Conservation (phyloP, 225 moss, liverwort and hornwort genomes). For the Straminergon stramineum region DNA sequence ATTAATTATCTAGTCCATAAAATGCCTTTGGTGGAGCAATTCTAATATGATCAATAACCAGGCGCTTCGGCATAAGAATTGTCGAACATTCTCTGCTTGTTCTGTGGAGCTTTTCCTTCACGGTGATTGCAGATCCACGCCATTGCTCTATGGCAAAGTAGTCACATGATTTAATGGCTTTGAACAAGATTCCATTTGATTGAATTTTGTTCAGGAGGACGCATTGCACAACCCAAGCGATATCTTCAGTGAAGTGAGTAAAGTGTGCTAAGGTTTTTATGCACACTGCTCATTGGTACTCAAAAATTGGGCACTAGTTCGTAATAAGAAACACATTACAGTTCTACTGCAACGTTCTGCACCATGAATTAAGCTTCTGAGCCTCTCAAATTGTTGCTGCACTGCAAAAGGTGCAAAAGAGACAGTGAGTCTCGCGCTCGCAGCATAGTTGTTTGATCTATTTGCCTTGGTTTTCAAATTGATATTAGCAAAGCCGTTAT, state of each 20-base stretch:
- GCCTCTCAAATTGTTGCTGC: neutral
- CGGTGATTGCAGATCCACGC: neutral
- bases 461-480: too few relatives aligned
- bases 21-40: neutral
- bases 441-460: neutral
- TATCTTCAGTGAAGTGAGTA: neutral
- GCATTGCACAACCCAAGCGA: neutral
- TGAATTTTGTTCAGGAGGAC: neutral
- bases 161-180: neutral
- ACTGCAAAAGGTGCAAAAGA: neutral
- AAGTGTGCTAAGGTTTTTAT: neutral
- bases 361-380: neutral
- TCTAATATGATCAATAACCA: neutral
- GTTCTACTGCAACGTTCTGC: neutral
- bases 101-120: neutral
- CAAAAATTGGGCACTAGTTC: neutral
- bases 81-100: neutral
- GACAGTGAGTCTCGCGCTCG: neutral
- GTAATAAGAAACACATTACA: neutral
- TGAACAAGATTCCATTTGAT: neutral
- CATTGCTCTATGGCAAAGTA: neutral
- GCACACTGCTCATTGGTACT: neutral
- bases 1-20: neutral
- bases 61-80: neutral
- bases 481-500: neutral